Evolutionary conservation across 805 yeast species (phyloP).

Genomic region (Yarrowia sp.): DNA sequence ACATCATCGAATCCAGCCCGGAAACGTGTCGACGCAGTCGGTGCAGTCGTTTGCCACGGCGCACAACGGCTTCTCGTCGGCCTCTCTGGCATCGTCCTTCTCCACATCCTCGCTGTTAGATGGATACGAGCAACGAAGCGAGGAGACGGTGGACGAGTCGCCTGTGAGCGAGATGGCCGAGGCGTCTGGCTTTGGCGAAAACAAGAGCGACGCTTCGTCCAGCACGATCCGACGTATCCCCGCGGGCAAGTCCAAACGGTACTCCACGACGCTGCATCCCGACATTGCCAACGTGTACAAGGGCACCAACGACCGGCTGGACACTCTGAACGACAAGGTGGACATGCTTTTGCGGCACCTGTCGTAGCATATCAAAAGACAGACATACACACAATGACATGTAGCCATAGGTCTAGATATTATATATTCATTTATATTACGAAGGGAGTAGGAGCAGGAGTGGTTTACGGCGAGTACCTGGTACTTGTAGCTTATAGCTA

Average conservation of each 20-base stretch:
- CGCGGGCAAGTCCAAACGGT: conserved; percentile 5
- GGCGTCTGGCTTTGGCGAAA: conserved; percentile 12
- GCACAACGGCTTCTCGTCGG: conserved; percentile 9
- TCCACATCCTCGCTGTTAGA: conserved; percentile 18
- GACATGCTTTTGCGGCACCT: conserved; percentile 13
- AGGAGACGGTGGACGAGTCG: conserved; percentile 19
- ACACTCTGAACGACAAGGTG: conserved; percentile 17
- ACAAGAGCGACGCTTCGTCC: background rate
- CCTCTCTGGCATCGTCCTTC: conserved; percentile 8
- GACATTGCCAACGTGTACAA: conserved; percentile 18
- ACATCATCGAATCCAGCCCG: background rate
- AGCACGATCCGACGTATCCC: background rate
- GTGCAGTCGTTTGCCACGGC: conserved; percentile 16
- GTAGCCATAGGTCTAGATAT: no score
- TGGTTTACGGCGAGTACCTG: no score
- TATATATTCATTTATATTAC: no score
- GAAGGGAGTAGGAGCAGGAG: no score
- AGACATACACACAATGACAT: no score
- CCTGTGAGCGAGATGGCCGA: conserved; percentile 13
- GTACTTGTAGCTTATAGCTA: no score
- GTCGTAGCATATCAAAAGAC: background rate
- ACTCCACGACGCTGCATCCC: conserved; percentile 20
- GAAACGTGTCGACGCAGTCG: conserved; percentile 1
- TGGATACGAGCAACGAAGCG: conserved; percentile 16
- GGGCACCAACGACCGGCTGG: conserved; percentile 22